Percentiles rank a stretch among this genome's conserved stretches.
These are phyloP conservation scores for Triticum monococcum DNA, from an alignment of 176 grass and related monocot genomes.

Conservation along the genomic window DNA sequence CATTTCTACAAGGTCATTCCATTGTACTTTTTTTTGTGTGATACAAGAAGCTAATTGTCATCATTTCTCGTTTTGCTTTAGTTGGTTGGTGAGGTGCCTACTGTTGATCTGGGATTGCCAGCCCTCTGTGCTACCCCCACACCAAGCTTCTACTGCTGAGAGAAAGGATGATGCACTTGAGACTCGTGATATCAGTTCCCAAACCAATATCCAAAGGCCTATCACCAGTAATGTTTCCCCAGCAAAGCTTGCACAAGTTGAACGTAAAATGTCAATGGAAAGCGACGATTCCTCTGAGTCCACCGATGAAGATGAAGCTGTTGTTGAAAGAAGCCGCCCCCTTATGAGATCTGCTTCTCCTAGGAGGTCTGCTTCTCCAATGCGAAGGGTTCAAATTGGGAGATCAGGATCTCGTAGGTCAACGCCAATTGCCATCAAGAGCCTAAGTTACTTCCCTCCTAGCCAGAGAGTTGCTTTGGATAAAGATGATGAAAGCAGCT, in stretches of 20 bases:
- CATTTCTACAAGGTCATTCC: not conserved
- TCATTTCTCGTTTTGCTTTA: conserved; percentile 49
- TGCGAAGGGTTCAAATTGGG: conserved; percentile 95
- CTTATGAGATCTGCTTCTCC: conserved; percentile 84
- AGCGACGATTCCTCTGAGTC: conserved; percentile 63
- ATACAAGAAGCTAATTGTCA: conserved; percentile 25
- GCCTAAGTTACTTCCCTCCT: conserved; percentile 80
- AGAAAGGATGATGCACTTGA: conserved; percentile 37
- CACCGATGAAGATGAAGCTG: conserved; percentile 51
- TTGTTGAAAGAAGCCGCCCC: conserved; percentile 89
- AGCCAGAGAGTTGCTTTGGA: conserved; percentile 74
- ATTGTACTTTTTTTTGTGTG: not conserved
- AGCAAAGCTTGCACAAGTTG: conserved; percentile 91
- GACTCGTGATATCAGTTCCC: conserved; percentile 3
- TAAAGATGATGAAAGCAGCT: conserved; percentile 72
- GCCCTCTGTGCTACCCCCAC: conserved; percentile 13
- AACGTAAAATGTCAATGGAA: conserved; percentile 71
- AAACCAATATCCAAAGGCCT: conserved; percentile 35
- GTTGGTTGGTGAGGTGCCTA: conserved; percentile 66
- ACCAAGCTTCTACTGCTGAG: conserved; percentile 24
- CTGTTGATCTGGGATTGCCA: conserved; percentile 51
- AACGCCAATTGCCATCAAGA: conserved; percentile 90
- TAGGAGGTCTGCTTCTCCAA: conserved; percentile 95
- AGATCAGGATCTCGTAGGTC: conserved; percentile 93
- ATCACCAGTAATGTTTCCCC: conserved; percentile 55